Conservation (phyloP, 352 stramenopile genomes). For the Globisporangium uncinulatum region DNA sequence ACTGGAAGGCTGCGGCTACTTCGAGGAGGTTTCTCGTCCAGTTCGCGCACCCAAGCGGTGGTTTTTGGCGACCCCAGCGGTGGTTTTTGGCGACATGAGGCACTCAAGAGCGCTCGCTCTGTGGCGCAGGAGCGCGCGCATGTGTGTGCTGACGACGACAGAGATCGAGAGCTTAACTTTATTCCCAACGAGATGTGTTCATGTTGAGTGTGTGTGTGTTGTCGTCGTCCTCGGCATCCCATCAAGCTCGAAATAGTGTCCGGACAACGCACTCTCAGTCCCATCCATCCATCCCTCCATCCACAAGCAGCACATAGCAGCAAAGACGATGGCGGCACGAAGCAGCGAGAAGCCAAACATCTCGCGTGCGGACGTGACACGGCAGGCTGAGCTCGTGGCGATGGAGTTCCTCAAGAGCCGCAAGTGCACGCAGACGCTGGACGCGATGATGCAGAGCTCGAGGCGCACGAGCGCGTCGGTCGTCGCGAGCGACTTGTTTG, state of each 20-base stretch:
- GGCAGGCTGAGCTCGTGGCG: constrained; percentile 62
- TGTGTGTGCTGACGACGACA: background rate
- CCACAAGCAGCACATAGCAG: constrained; percentile 8
- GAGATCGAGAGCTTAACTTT: background rate
- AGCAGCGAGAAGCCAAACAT: constrained; percentile 14
- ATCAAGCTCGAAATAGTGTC: background rate
- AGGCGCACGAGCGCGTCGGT: constrained; percentile 12
- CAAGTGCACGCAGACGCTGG: constrained; percentile 46
- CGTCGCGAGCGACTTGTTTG: constrained; percentile 45
- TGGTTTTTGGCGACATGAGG: background rate
- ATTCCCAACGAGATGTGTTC: constrained; percentile 1
- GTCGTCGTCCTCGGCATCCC: too few relatives aligned
- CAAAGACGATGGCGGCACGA: too few relatives aligned
- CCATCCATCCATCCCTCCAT: constrained; percentile 13
- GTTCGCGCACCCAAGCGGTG: background rate
- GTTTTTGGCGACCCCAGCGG: background rate
- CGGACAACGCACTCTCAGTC: too few relatives aligned
- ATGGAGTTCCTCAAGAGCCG: constrained; percentile 66
- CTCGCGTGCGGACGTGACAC: constrained; percentile 28
- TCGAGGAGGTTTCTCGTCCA: background rate
- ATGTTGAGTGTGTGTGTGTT: background rate
- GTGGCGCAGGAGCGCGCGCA: background rate
- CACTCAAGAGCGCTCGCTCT: background rate
- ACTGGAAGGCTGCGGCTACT: background rate
- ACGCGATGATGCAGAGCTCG: constrained; percentile 41